Percentiles rank a stretch among this genome's conserved stretches.
Conservation (phyloP, 805 yeast genomes). For the Pichia gijzeniarum region DNA sequence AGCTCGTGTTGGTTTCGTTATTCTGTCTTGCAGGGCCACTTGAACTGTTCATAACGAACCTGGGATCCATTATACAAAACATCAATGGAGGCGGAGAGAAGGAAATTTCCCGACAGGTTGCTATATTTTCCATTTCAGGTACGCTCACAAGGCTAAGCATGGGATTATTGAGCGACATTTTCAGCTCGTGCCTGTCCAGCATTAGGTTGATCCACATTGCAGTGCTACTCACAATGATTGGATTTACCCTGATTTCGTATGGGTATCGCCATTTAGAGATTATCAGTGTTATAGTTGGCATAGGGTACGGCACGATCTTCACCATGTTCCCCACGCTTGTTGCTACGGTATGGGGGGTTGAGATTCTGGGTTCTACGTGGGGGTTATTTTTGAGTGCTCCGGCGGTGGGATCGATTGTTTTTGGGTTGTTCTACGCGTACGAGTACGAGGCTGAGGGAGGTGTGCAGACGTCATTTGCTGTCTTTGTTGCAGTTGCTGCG, state of each 20-base stretch:
- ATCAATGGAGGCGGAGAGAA: conserved; percentile 14
- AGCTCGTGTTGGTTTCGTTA: conserved; percentile 56
- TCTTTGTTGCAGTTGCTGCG: conserved; percentile 3
- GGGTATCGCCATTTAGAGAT: conserved; percentile 11
- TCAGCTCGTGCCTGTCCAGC: conserved; percentile 23
- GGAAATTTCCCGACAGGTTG: conserved; percentile 44
- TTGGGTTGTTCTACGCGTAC: conserved; percentile 64
- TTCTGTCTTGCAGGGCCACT: conserved; percentile 73
- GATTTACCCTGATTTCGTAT: conserved; percentile 11
- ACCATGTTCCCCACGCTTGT: conserved; percentile 78
- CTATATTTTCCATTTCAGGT: conserved; percentile 54
- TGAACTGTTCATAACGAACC: conserved; percentile 77
- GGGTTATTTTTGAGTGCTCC: conserved; percentile 87
- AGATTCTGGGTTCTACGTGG: conserved; percentile 84
- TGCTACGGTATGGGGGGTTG: conserved; percentile 79
- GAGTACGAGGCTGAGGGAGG: conserved; percentile 39
- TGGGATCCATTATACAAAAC: conserved; percentile 57
- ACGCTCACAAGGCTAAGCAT: conserved; percentile 58
- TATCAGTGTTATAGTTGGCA: conserved; percentile 48
- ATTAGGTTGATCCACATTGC: background rate
- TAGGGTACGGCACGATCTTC: conserved; percentile 74
- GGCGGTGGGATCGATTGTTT: conserved; percentile 68
- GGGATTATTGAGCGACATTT: conserved; percentile 61
- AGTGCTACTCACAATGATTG: background rate
- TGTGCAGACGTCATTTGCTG: conserved; percentile 8